Evolutionary conservation across 2,329 filamentous ascomycete genomes (phyloP), one percentile per base, ranked within the genome.

Genomic region (Raffaelea arxii): DNA sequence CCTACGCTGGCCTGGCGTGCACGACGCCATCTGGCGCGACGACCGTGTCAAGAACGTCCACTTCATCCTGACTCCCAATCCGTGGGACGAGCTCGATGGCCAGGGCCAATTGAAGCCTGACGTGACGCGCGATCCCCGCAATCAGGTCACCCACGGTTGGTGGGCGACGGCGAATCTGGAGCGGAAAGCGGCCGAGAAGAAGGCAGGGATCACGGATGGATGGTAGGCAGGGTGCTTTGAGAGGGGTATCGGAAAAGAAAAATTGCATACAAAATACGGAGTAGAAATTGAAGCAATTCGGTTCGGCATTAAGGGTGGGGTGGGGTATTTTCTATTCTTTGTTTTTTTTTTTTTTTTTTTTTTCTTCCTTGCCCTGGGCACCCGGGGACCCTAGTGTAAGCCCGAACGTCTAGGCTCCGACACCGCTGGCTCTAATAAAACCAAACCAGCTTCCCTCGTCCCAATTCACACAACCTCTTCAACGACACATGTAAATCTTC

Each of bases 21-120:
- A 82, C 55, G 59, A 62, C 24, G 56, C 62, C 47, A 75, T 82
- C 47, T 82, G 78, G 78, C 61, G 65, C 11, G 77, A 82, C 53
- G 71, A 71, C 18, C 58, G 63, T 36, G 74, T 81, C 43, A 79
- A 77, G 65, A 79, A 78, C 53, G 59, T 82, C 6, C 78, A 82
- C 56, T 80, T 77, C 50, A 79, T 82, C 40, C 58, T 81, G 21
- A 70, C 55, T 19, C 55, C 77, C 1, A 82, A 82, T 62, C 78
- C 78, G 3, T 82, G 78, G 78, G 67, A 77, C 35, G 71, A 78
- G 61, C 54, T 72, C 18, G 64, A 71, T 41, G 62, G 55, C 2
- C 54, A 63, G 14, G 72, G 72, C 2, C 60, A 66, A 32, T 70
- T 64, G 58, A 65, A 58, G 1, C 27, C 11, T 4, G 52, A 50